These are phyloP conservation scores for Pyropia yezoensis DNA, from an alignment of 23 red algal species.

Conservation along the genomic window DNA sequence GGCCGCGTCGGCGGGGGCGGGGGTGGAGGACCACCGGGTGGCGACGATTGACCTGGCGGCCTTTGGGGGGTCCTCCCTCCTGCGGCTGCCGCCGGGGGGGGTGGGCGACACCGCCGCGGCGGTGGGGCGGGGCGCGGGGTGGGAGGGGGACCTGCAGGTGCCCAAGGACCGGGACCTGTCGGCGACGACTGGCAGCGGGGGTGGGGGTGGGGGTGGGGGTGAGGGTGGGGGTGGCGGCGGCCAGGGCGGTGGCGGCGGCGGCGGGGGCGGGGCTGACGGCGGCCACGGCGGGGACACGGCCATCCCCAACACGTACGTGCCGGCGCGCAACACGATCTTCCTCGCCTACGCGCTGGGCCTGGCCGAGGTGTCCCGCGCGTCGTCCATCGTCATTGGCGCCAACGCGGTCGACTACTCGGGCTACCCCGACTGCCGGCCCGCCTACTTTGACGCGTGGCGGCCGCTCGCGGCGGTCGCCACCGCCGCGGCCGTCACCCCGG, in stretches of 20 bases:
- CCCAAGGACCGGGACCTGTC: slow-evolving; percentile 21
- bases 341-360: slow-evolving; percentile 71
- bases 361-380: slow-evolving; percentile 53
- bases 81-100: neutral
- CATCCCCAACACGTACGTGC: slow-evolving; percentile 88
- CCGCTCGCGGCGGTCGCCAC: slow-evolving; percentile 57
- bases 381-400: slow-evolving; percentile 81
- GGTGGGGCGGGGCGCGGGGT: too few relatives aligned
- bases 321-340: slow-evolving; percentile 88
- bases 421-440: slow-evolving; percentile 86
- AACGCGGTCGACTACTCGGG: slow-evolving; percentile 90
- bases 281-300: neutral
- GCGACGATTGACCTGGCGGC: slow-evolving; percentile 19
- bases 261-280: neutral
- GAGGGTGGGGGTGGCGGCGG: neutral
- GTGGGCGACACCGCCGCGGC: neutral
- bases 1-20: neutral
- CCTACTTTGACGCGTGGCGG: slow-evolving; percentile 66
- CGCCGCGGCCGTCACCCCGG: slow-evolving; percentile 19
- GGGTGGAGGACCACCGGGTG: slow-evolving; percentile 15
- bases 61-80: slow-evolving; percentile 53
- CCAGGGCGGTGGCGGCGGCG: too few relatives aligned
- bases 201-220: too few relatives aligned
- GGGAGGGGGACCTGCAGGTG: neutral
- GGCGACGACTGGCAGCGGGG: neutral